Base-by-base conservation (phyloP, 805 yeast species). In the Candida sonorensis region DNA sequence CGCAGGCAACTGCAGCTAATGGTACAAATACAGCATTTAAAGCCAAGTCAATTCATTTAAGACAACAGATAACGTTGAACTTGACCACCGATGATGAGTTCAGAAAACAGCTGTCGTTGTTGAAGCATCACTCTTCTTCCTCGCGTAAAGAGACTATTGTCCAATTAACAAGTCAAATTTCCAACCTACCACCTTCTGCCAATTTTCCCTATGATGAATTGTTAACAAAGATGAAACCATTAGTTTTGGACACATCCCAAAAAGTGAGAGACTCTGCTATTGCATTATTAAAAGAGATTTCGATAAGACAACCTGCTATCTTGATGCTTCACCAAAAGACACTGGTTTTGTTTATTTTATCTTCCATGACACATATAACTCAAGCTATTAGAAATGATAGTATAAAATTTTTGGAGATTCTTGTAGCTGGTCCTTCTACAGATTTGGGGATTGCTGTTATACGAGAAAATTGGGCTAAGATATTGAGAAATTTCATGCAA, bases 291-390 rank as follows among this genome's bases (percentile, higher is more conserved):
- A 55, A 59, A 4, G 65, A 66, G 7, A 62, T 77, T 21, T 72
- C 75, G 2, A 48, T 53, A 10, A 56, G 57, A 17, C 78, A 75
- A 43, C 67, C 72, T 0, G 72, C 74, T 4, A 61, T 81, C 17
- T 57, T 81, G 38, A 73, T 71, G 35, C 54, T 81, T 17, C 85
- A 81, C 61, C 62, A 77, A 48, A 60, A 75, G 39, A 58, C 69
- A 14, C 50, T 81, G 34, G 68, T 82, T n/a, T 65, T 90, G 19
- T 88, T 81, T 53, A 66, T 90, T 12, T 82, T 81, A 45, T 80
- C 90, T 32, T 94, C 95, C 3, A 90, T 92, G 96, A 82, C 97
- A 12, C 97, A 92, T 53, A 81, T 92, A 25, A 71, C 71, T 19
- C 77, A 86, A 1, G 76, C 75, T 4, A 77, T 92, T 17, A 70